phyloP scores from a whole-genome alignment of 2,329 filamentous ascomycete species.

The Penicillium sumatraense region DNA sequence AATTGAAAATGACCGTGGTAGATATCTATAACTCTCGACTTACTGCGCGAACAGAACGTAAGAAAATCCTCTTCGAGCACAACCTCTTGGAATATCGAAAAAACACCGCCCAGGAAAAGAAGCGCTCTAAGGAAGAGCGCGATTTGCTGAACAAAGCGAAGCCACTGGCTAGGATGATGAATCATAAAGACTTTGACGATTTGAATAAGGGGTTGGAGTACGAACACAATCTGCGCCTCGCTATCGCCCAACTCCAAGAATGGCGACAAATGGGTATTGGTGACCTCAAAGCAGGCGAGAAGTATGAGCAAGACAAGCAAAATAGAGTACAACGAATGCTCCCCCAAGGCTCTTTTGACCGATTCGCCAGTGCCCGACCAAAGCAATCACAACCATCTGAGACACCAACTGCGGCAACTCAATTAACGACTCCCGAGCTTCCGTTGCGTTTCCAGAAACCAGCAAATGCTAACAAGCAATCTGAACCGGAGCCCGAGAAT shows the following conservation, averaged over 20 bases:
- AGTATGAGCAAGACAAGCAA: constrained; percentile 89
- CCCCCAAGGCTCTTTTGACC: constrained; percentile 81
- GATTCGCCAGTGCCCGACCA: constrained; percentile 75
- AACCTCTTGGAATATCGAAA: constrained; percentile 91
- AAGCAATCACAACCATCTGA: constrained; percentile 72
- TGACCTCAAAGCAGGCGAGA: constrained; percentile 83
- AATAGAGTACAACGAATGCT: constrained; percentile 67
- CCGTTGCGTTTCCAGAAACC: constrained; percentile 63
- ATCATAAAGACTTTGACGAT: constrained; percentile 83
- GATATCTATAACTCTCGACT: constrained; percentile 95
- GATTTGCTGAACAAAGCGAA: constrained; percentile 93
- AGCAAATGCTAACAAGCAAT: constrained; percentile 32
- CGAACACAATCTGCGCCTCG: constrained; percentile 87
- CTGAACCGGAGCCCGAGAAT: constrained; percentile 47
- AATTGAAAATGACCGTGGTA: constrained; percentile 96
- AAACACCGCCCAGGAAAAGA: constrained; percentile 88
- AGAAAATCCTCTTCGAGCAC: constrained; percentile 97
- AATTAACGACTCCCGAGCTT: constrained; percentile 79
- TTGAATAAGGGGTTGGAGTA: constrained; percentile 85
- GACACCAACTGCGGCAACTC: constrained; percentile 73
- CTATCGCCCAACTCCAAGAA: constrained; percentile 88
- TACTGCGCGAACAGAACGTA: constrained; percentile 88
- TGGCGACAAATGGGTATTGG: constrained; percentile 87
- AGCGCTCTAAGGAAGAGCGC: constrained; percentile 90
- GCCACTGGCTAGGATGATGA: constrained; percentile 97